Percentiles rank a stretch among this genome's conserved stretches.
Conservation (phyloP, 78 protist genomes). For the Dictyostelium brefeldianum region DNA sequence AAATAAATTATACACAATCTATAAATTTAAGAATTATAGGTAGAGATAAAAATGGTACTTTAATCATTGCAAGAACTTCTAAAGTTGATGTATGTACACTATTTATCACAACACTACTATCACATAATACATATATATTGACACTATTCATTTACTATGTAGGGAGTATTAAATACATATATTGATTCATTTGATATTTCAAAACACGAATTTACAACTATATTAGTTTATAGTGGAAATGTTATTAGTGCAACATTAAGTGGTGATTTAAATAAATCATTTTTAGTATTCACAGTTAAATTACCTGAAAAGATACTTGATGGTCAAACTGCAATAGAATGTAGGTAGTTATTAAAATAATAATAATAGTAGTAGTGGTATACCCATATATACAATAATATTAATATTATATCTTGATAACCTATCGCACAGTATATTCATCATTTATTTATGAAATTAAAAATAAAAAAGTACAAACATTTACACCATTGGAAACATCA, state of each 20-base stretch:
- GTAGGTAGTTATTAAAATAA: conserved; percentile 28
- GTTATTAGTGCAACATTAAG: conserved; percentile 41
- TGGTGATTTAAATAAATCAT: conserved; percentile 44
- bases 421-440: conserved; percentile 66
- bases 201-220: conserved; percentile 10
- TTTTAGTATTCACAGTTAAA: conserved; percentile 61
- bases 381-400: too few species aligned
- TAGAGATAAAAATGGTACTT: conserved; percentile 45
- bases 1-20: conserved; percentile 3
- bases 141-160: background rate
- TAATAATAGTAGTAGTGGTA: too few species aligned
- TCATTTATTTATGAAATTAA: conserved; percentile 63
- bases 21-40: conserved; percentile 66
- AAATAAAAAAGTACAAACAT: conserved; percentile 1
- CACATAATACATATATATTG: background rate
- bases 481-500: conserved; percentile 30
- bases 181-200: conserved; percentile 53
- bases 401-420: too few species aligned
- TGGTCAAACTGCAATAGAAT: conserved; percentile 18
- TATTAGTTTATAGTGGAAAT: conserved; percentile 22
- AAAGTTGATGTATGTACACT: conserved; percentile 32
- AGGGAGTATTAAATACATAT: conserved; percentile 62
- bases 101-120: background rate
- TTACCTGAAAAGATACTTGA: conserved; percentile 51
- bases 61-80: conserved; percentile 40